phyloP scores from a whole-genome alignment of 805 yeast species.

The Schwanniomyces sp. region DNA sequence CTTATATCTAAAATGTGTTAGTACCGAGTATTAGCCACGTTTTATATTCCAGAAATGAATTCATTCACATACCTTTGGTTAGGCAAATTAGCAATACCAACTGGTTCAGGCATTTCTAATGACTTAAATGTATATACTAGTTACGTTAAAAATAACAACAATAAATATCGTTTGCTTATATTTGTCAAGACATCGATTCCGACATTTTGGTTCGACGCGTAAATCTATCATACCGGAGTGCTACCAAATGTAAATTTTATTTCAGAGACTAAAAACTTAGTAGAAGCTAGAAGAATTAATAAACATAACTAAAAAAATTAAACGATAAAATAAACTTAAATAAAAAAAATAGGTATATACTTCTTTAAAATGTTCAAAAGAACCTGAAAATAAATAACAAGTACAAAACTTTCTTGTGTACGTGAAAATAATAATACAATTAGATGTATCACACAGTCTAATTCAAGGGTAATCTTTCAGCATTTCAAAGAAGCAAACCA shows the following conservation, averaged over 20 bases:
- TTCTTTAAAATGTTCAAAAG: neutral
- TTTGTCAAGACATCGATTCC: slow-evolving; percentile 1
- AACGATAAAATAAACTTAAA: slow-evolving; percentile 1
- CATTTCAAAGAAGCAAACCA: slow-evolving; percentile 1
- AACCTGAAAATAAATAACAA: neutral
- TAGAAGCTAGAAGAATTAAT: slow-evolving; percentile 2
- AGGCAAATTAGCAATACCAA: slow-evolving; percentile 73
- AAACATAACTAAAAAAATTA: slow-evolving; percentile 1
- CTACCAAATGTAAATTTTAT: neutral
- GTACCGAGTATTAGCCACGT: slow-evolving; percentile 6
- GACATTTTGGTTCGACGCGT: slow-evolving; percentile 1
- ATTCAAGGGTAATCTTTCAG: neutral
- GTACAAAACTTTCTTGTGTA: neutral
- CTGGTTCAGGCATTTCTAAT: slow-evolving; percentile 48
- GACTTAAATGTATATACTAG: slow-evolving; percentile 9
- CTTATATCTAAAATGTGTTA: slow-evolving; percentile 50
- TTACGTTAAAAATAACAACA: slow-evolving; percentile 7
- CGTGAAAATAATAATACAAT: neutral
- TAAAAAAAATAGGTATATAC: slow-evolving; percentile 3
- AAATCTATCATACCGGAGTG: neutral
- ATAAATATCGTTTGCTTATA: slow-evolving; percentile 5
- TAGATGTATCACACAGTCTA: neutral
- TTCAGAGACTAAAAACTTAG: slow-evolving; percentile 1
- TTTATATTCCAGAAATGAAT: neutral
- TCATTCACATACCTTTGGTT: slow-evolving; percentile 59